Evolutionary conservation across 2,329 filamentous ascomycete species (phyloP), one percentile per base, ranked within the genome.

Genomic region (Diaporthe velutina): DNA sequence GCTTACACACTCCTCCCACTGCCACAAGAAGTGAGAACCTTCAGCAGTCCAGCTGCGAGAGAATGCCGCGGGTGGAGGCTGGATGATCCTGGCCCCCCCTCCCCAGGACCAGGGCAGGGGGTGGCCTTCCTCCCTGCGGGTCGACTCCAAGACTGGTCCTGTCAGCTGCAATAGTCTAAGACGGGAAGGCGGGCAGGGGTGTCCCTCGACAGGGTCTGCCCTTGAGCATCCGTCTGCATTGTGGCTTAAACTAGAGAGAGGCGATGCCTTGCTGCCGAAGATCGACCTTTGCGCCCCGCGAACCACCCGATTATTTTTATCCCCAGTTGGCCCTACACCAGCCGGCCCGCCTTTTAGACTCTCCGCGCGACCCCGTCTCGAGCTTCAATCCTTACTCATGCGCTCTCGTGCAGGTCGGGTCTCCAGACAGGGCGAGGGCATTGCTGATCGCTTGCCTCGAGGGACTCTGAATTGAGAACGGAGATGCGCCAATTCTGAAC

Each of bases 221-320:
- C 52, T 60, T 71, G 70, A 64, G 54, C 60, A 45, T 13, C 50
- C 50, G 28, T 45, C 38, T 70, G 64, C 71, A 73, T 57, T 54
- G 48, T 73, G 74, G 71, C 71, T 75, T 48, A 55, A 68, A 58
- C 33, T 17, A 22, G 38, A 64, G 25, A 22, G 71, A 73, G 66
- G 74, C 74, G 74, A 73, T 61, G 64, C 38, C 70, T 55, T 66
- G 70, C 61, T 70, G 72, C 74, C 70, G 58, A 61, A 67, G 50
- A 54, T 74, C 57, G 66, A 66, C 48, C 72, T 42, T 42, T 57
- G 30, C 48, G 73, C 73, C 73, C 73, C 55, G 73, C 73, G 68
- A 61, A 71, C 50, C 33, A 30, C 33, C 33, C 67, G 52, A 70
- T 74, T 76, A 76, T 76, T 76, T 76, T 71, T 76, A 76, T 74